phyloP scores from a whole-genome alignment of 768 basidiomycete genomes.

The Cyathus striatus region DNA sequence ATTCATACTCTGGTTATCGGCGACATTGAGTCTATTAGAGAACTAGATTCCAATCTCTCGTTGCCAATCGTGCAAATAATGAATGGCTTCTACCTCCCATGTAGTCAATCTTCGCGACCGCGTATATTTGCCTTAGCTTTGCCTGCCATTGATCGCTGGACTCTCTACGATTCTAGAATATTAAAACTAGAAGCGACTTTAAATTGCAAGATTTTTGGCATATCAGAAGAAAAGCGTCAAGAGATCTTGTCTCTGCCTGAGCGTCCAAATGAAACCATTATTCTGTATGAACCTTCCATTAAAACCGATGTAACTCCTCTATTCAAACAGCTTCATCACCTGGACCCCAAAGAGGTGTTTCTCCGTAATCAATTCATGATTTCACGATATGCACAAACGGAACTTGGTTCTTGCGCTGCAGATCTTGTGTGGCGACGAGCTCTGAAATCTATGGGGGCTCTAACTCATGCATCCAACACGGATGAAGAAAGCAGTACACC shows the following conservation, averaged over 20 bases:
- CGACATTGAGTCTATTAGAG: conserved; percentile 31
- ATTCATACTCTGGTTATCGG: conserved; percentile 38
- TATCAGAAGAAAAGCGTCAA: conserved; percentile 23
- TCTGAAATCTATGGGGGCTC: conserved; percentile 31
- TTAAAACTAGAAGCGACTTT: conserved; percentile 33
- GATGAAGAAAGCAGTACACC: conserved; percentile 32
- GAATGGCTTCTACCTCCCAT: conserved; percentile 36
- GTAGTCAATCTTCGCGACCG: conserved; percentile 30
- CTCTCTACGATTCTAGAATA: conserved; percentile 25
- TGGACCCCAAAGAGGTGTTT: conserved; percentile 33
- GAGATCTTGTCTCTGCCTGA: conserved; percentile 27
- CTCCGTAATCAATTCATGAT: conserved; percentile 39
- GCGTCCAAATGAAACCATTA: conserved; percentile 44
- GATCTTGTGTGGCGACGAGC: conserved; percentile 67
- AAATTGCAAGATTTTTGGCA: conserved; percentile 31
- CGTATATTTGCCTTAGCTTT: conserved; percentile 36
- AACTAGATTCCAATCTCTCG: conserved; percentile 27
- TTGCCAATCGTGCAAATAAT: conserved; percentile 38
- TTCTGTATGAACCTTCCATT: conserved; percentile 41
- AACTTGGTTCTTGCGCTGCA: conserved; percentile 65
- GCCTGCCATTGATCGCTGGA: conserved; percentile 16
- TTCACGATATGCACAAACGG: conserved; percentile 39
- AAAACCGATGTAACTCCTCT: conserved; percentile 35
- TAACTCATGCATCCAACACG: conserved; percentile 23
- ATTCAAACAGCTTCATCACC: conserved; percentile 38